Evolutionary conservation across 2,329 filamentous ascomycete genomes (phyloP), one percentile per base, ranked within the genome.

Genomic region (Salinomyces thailandicus): DNA sequence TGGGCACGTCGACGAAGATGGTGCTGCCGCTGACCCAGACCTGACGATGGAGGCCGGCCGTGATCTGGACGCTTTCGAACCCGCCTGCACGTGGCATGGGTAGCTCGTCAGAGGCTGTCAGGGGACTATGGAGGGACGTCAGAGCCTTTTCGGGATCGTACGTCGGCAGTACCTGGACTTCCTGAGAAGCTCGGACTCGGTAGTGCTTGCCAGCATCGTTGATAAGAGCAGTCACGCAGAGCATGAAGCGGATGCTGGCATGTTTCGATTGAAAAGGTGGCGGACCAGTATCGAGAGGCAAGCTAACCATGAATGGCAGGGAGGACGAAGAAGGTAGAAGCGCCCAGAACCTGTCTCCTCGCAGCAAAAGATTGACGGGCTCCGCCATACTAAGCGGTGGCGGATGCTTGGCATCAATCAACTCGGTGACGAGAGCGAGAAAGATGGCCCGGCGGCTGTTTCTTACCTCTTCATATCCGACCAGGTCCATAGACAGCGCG

Each of bases 141-240:
- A 74, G 58, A 5, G 70, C 69, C 50, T 69, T 72, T 46, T 73
- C 69, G 13, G 71, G 71, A 52, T 74, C 70, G 45, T 72, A 71
- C 9, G 71, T 69, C 5, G 69, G 67, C 17, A 74, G 52, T 8
- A 73, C 64, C 3, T 61, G 57, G 5, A 73, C 58, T 33, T 69
- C 64, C 42, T 67, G 66, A 5, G 67, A 69, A 7, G 63, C 61
- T 33, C 71, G 60, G 4, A 73, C 66, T 39, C 67, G 60, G 37
- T 66, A 67, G 34, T 64, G 62, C 42, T 64, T 68, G 13, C 62
- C 67, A 36, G 63, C 61, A 36, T 69, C 64, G 31, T 62, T 62
- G 14, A 72, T 57, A 18, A 68, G 52, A 1, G 69, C 55, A 4
- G 68, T 70, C 1, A 62, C 61, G 38, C 60, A 64, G 5, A 73